Conservation (phyloP, 169 alveolate genomes). For the Plasmodium vivax region DNA sequence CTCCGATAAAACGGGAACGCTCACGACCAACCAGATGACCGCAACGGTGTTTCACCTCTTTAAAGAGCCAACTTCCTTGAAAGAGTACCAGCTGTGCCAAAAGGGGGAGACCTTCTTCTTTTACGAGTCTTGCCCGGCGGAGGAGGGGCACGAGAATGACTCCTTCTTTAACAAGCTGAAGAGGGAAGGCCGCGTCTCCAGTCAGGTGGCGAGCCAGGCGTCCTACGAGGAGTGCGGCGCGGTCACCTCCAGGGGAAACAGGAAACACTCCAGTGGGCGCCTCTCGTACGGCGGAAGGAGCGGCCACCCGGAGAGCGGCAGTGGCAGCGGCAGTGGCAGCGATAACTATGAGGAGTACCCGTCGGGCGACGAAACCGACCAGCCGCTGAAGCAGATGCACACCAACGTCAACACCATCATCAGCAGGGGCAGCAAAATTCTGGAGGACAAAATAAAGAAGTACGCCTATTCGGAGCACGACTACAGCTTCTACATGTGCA, state of each 20-base stretch:
- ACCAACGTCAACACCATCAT: conserved; percentile 51
- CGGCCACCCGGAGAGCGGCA: background rate
- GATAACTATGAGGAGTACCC: background rate
- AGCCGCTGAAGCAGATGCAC: conserved; percentile 8
- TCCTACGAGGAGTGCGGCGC: background rate
- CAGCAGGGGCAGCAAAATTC: conserved; percentile 65
- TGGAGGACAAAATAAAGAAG: conserved; percentile 64
- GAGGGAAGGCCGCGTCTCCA: background rate
- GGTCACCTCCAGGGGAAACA: background rate
- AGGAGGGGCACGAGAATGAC: background rate
- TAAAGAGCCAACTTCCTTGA: conserved; percentile 28
- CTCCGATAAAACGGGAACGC: conserved; percentile 99
- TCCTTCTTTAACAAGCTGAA: conserved; percentile 43
- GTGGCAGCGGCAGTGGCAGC: background rate
- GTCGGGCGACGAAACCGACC: background rate
- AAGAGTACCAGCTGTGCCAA: conserved; percentile 67
- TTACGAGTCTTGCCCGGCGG: conserved; percentile 42
- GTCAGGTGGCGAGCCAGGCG: background rate
- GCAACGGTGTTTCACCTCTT: conserved; percentile 83
- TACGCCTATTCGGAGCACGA: conserved; percentile 49
- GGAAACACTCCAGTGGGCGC: background rate
- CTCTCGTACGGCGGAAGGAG: background rate
- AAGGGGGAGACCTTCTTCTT: conserved; percentile 75
- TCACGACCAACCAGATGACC: conserved; percentile 98
- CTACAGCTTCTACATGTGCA: conserved; percentile 61